These are phyloP conservation scores for Yarrowia sp. DNA, from an alignment of 805 yeast species.

Conservation along the genomic window DNA sequence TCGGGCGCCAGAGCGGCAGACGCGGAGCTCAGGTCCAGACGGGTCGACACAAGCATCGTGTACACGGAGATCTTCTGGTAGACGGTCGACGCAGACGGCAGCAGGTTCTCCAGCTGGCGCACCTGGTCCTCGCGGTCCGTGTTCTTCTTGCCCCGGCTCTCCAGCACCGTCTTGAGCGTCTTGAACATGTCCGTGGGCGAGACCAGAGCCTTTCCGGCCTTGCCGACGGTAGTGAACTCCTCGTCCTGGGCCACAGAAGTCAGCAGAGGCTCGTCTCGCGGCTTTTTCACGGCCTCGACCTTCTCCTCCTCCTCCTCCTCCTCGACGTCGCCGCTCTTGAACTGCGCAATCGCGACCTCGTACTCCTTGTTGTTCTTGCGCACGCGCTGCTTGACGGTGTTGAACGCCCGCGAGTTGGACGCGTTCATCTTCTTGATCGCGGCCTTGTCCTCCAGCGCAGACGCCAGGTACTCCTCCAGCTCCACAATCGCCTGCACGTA, in stretches of 20 bases:
- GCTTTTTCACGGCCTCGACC: conserved; percentile 35
- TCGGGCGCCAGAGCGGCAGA: conserved; percentile 71
- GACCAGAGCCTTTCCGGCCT: conserved; percentile 40
- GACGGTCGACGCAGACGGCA: conserved; percentile 50
- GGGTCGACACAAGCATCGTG: conserved; percentile 77
- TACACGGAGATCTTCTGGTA: conserved; percentile 78
- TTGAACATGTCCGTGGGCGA: conserved; percentile 57
- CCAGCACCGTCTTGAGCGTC: conserved; percentile 70
- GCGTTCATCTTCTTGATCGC: conserved; percentile 69
- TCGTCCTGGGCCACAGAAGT: conserved; percentile 38
- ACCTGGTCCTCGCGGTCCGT: conserved; percentile 82
- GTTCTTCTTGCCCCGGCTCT: conserved; percentile 93
- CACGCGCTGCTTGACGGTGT: conserved; percentile 83
- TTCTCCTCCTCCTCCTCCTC: conserved; percentile 54
- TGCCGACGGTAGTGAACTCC: conserved; percentile 43
- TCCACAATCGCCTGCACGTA: conserved; percentile 67
- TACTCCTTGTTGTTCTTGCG: conserved; percentile 74
- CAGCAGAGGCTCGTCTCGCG: conserved; percentile 35
- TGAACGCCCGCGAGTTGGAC: conserved; percentile 78
- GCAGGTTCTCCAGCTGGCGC: conserved; percentile 60
- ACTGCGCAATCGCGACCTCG: conserved; percentile 56
- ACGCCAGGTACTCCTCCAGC: conserved; percentile 65
- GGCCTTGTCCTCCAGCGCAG: conserved; percentile 52
- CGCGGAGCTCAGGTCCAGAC: conserved; percentile 75
- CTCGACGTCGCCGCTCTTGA: conserved; percentile 52